Conservation (phyloP, 495 filamentous ascomycete genomes). For the Lophiostoma macrostomum region DNA sequence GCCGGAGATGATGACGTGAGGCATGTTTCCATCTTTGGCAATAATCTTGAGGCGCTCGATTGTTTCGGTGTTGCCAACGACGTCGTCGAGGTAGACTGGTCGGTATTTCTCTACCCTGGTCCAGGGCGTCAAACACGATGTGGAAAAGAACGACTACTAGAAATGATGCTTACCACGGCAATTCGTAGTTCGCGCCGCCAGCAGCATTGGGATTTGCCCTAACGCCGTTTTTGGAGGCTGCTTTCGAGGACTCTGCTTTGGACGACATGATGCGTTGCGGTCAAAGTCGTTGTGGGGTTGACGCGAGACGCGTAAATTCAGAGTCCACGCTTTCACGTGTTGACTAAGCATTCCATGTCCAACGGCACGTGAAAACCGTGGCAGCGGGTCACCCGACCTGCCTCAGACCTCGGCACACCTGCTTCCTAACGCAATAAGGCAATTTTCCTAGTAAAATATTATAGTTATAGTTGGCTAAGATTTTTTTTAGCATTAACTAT, state of each 20-base stretch:
- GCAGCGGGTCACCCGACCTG: too few species aligned
- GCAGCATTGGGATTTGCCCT: constrained; percentile 61
- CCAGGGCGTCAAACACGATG: constrained; percentile 17
- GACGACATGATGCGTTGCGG: constrained; percentile 39
- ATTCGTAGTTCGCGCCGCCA: constrained; percentile 66
- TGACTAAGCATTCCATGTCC: background rate
- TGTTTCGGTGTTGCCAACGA: constrained; percentile 96
- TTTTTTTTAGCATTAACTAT: too few species aligned
- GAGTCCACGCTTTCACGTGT: constrained; percentile 4
- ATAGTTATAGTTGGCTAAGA: too few species aligned
- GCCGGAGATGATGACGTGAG: constrained; percentile 96
- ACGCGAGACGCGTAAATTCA: constrained; percentile 17
- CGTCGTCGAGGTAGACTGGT: constrained; percentile 88
- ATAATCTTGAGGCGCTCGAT: constrained; percentile 98
- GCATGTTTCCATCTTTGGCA: constrained; percentile 98
- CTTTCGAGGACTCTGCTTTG: constrained; percentile 74
- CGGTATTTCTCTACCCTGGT: constrained; percentile 97
- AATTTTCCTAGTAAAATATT: too few species aligned
- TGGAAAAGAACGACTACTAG: background rate
- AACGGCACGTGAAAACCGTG: too few species aligned
- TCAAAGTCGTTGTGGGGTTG: constrained; percentile 11
- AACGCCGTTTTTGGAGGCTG: constrained; percentile 64
- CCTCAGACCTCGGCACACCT: too few species aligned
- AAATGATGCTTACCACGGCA: constrained; percentile 68
- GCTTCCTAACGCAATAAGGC: too few species aligned